Evolutionary conservation across 495 filamentous ascomycete species (phyloP), one percentile per base, ranked within the genome.

Genomic region (Podospora anserina): DNA sequence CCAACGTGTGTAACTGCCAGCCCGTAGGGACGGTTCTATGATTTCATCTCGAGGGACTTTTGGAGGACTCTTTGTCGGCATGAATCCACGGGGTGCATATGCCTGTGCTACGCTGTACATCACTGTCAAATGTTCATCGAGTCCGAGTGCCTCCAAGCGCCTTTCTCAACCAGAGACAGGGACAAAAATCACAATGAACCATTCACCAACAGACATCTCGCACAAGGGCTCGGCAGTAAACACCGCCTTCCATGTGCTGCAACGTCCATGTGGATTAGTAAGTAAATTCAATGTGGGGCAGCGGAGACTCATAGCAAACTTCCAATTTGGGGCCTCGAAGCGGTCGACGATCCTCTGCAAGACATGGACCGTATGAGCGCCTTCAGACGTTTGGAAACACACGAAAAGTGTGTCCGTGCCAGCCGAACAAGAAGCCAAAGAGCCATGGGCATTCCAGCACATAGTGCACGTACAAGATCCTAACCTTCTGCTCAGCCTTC

Each of bases 1-100:
- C n/a, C 30, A 63, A n/a, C 34, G 23, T 23, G 30, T 23, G 28
- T 26, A 19, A 49, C 59, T 71, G 66, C 61, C 57, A 49, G 39
- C 13, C 39, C 39, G 39, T 49, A 49, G 39, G 39, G 13, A 0
- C 39, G 39, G 39, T 13, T 16, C 39, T 13, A 49, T 49, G 39
- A 49, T 49, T 16, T 49, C 39, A 49, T 49, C 39, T 49, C 39
- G 39, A 49, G 39, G 39, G 39, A 49, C 39, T 49, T 49, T 49
- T 49, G 39, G 39, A 49, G 5, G 39, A 49, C 39, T 49, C 39
- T 49, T 49, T 49, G 39, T 49, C 39, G 39, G 39, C 39, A 49
- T 49, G 39, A 49, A 49, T 49, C 15, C 15, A 49, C 39, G 39
- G 39, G 39, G 39, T 18, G 39, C 39, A 49, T 18, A 49, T 49